phyloP scores from a whole-genome alignment of 2,329 filamentous ascomycete genomes.

The Geosmithia putterillii region DNA sequence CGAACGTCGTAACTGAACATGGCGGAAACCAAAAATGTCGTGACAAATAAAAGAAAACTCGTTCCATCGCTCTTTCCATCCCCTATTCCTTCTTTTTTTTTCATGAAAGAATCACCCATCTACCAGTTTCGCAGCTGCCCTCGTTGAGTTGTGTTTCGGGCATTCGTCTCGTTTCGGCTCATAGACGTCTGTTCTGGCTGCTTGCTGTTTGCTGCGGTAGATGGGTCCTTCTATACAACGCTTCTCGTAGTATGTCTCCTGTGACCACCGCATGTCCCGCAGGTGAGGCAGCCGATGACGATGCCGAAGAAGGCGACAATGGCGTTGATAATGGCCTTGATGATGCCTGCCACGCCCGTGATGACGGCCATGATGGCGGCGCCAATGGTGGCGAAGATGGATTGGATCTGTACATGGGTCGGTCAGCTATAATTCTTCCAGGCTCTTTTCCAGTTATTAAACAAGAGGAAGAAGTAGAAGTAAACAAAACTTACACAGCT shows the following conservation, averaged over 20 bases:
- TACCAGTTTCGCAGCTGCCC: not conserved
- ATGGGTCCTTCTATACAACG: conserved; percentile 4
- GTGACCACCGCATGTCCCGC: conserved; percentile 22
- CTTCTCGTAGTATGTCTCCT: conserved; percentile 1
- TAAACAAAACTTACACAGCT: conserved; percentile 56
- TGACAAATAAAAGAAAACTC: too few species aligned
- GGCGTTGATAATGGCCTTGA: conserved; percentile 55
- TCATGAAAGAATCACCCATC: conserved; percentile 1
- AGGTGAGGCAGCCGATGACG: conserved; percentile 54
- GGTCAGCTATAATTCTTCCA: conserved; percentile 6
- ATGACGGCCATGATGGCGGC: conserved; percentile 56
- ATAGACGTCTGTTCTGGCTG: too few species aligned
- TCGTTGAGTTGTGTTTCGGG: not conserved
- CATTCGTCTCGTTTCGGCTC: too few species aligned
- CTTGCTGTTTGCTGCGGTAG: too few species aligned
- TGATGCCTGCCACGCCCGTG: conserved; percentile 50
- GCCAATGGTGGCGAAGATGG: conserved; percentile 52
- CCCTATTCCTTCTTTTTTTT: too few species aligned
- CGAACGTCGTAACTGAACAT: too few species aligned
- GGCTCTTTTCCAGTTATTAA: not conserved
- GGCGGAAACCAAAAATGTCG: too few species aligned
- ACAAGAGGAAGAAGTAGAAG: not conserved
- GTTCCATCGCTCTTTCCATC: too few species aligned
- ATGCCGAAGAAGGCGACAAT: conserved; percentile 48
- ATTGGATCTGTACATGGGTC: conserved; percentile 17